Base-by-base conservation (phyloP, 306 rosid species). In the Lupinus albus region DNA sequence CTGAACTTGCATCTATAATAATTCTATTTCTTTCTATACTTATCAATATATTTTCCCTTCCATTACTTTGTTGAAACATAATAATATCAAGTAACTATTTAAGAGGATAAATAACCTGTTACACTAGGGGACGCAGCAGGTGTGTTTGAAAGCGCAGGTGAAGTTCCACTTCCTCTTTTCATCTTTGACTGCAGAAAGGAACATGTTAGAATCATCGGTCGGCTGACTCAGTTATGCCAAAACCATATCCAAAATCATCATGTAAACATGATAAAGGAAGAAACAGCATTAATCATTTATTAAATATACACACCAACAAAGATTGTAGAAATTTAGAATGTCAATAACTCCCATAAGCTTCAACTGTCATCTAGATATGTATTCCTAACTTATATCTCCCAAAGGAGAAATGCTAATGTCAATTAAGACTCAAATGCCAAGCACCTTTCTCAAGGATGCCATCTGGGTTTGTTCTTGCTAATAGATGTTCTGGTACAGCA, bases 121-220 rank as follows among this genome's bases (percentile, higher is more conserved):
- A 69, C 78, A 35, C 78, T 16, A 38, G 81, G 56, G 51, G 77
- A 33, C 35, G 82, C 59, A 32, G 68, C 44, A 72, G 84, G 61
- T 13, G 78, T 17, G 78, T 54, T 80, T 42, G 83, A 20, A 44
- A 77, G 39, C 17, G 75, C 66, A 6, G 84, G 66, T 39, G 86
- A 61, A 9, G 36, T 67, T 72, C 89, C 96, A 59, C 84, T 82
- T 61, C 95, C 98, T 79, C 94, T 89, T 77, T 86, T 93, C 72
- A 86, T 39, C 81, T 86, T 93, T 59, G 95, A 83, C 98, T 93
- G 89, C 79, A 86, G 64, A 71, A 70, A 71, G 53, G 63, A 77
- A 54, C 38, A 67, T 32, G 18, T 55, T 35, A 78, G 32, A 11
- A 78, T 25, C 2, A 4, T 2, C 28, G 28, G 28, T 25, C 4